Evolutionary conservation across 805 yeast genomes (phyloP), one percentile per base, ranked within the genome.

Genomic region (Kregervanrija pseudodelftensis): DNA sequence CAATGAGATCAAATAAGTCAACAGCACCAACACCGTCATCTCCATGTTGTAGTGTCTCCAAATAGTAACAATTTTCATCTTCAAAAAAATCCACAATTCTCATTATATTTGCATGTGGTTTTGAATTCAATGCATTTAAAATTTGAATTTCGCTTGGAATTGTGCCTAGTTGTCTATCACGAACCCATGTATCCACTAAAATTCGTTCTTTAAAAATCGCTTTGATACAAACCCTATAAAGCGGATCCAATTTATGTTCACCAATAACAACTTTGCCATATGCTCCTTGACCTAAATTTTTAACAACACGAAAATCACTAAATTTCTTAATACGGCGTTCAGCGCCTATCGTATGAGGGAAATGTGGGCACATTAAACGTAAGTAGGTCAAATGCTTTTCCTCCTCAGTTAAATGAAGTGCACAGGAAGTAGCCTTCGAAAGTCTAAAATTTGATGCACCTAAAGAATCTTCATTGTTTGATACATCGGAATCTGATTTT

Each of bases 121-220:
- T 76, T 38, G 69, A 66, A 56, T 80, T 82, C 47, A 91, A 66
- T n/a, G 81, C 80, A 30, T 91, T 82, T 87, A 93, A 82, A 39
- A 93, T 81, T 61, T 89, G 95, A 52, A 93, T 93, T 63, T 93
- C 99, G n/a, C 91, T 81, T 2, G 98, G 98, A 33, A 93, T 84
- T 0, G 96, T 90, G 5, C 99, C 99, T 36, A 93, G 67, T 48
- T 76, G 76, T 22, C 96, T 76, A 63, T 93, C 98, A 44, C 98
- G 73, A 2, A 89, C 95, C 99, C 99, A 93, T 0, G 98, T 89
- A 61, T 93, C 99, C 10, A 93, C 96, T 56, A 93, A 69, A 55
- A 93, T 93, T 46, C 96, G 75, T 54, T 88, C 95, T 57, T 93
- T 93, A 59, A 86, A 85, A 41, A 93, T 93, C 54, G 95, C 80